Percentiles rank a stretch among this genome's conserved stretches.
Evolutionary conservation across 2,329 filamentous ascomycete genomes (phyloP).

Genomic region (Coniochaeta prunicola): DNA sequence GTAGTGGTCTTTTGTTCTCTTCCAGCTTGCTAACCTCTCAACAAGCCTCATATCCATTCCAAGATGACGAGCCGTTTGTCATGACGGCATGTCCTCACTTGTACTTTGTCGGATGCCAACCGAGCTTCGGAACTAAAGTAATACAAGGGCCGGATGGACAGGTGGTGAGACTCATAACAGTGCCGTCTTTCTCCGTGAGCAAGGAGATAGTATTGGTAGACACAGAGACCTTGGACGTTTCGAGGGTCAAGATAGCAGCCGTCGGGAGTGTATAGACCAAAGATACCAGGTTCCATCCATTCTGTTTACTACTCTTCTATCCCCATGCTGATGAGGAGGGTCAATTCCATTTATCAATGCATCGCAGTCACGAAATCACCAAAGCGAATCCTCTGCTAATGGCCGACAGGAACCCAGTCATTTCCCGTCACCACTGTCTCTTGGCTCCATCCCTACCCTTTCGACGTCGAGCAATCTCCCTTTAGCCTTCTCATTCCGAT

Average conservation of each 20-base stretch:
- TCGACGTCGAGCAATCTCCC: not conserved
- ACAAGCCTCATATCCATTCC: conserved; percentile 89
- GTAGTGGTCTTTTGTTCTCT: not conserved
- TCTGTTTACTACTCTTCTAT: not conserved
- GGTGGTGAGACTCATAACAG: conserved; percentile 66
- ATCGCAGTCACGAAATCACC: not conserved
- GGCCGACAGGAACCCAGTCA: not conserved
- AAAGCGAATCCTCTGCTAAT: not conserved
- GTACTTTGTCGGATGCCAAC: conserved; percentile 84
- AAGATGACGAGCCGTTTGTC: conserved; percentile 87
- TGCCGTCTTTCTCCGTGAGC: conserved; percentile 75
- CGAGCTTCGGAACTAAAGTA: conserved; percentile 64
- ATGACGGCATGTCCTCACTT: conserved; percentile 80
- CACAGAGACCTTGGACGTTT: conserved; percentile 73
- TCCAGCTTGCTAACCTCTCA: not conserved
- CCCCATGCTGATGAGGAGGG: not conserved
- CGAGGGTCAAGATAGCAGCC: conserved; percentile 51
- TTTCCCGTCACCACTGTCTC: not conserved
- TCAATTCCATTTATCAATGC: not conserved
- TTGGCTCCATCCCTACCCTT: not conserved
- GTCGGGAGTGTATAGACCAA: not conserved
- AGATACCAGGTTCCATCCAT: not conserved
- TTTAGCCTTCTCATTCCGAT: not conserved
- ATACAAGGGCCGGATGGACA: conserved; percentile 64
- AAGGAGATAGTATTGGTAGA: conserved; percentile 80